Conservation (phyloP, 371 early-diverging fungal species). For the Mortierella sp. region DNA sequence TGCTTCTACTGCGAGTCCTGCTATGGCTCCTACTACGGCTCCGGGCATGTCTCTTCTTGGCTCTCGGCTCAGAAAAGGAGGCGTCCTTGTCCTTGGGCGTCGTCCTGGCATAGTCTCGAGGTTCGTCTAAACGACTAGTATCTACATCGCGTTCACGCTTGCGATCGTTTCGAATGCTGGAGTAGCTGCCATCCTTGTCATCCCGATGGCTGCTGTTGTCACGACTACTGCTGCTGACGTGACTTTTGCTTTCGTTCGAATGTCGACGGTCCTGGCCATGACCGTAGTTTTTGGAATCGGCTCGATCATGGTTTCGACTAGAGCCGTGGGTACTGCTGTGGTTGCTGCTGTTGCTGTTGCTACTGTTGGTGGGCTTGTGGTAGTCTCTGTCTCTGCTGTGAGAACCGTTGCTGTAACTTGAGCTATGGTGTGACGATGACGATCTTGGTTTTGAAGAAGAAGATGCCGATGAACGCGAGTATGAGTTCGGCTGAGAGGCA, state of each 20-base stretch:
- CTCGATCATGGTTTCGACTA: slow-evolving; percentile 37
- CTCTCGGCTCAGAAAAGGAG: slow-evolving; percentile 24
- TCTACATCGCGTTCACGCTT: slow-evolving; percentile 38
- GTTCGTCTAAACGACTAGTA: background rate
- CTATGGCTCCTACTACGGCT: slow-evolving; percentile 13
- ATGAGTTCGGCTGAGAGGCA: background rate
- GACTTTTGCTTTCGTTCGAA: slow-evolving; percentile 22
- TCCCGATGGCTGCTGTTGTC: slow-evolving; percentile 15
- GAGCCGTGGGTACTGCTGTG: background rate
- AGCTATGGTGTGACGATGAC: slow-evolving; percentile 6
- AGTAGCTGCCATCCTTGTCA: background rate
- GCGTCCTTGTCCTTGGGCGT: slow-evolving; percentile 16
- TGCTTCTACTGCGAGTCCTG: slow-evolving; percentile 15
- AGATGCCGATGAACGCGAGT: slow-evolving; percentile 6
- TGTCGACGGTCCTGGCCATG: slow-evolving; percentile 37
- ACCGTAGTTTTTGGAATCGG: slow-evolving; percentile 35
- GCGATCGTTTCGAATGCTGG: slow-evolving; percentile 4
- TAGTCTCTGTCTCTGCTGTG: slow-evolving; percentile 10
- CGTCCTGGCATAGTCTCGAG: slow-evolving; percentile 9
- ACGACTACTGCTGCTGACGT: background rate
- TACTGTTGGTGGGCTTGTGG: slow-evolving; percentile 11
- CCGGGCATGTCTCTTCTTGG: slow-evolving; percentile 38
- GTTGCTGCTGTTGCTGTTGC: background rate
- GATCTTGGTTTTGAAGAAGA: slow-evolving; percentile 15
- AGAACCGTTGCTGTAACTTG: slow-evolving; percentile 18